phyloP scores from a whole-genome alignment of 2,329 filamentous ascomycete species.

The Apiospora marii region DNA sequence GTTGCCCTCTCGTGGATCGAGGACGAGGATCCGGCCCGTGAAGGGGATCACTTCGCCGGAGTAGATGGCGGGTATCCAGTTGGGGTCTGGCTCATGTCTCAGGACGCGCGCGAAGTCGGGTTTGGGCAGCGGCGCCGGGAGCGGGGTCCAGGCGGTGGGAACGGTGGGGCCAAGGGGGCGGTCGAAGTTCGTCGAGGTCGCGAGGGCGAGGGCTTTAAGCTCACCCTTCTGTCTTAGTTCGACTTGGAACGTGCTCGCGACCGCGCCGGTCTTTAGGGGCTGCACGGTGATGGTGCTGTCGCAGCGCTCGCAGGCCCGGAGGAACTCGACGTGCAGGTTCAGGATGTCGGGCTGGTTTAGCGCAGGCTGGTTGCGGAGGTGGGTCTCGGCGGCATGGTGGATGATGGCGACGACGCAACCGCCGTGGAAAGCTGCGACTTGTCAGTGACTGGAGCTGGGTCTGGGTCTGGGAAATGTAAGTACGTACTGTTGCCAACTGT shows the following conservation, averaged over 20 bases:
- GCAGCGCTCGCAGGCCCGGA: constrained; percentile 33
- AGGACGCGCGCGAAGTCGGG: constrained; percentile 36
- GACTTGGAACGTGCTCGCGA: constrained; percentile 35
- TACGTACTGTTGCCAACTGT: constrained; percentile 32
- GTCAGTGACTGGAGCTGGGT: not conserved
- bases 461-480: not conserved
- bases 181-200: constrained; percentile 37
- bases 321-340: constrained; percentile 39
- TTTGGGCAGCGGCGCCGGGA: constrained; percentile 33
- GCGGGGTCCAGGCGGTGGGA: constrained; percentile 29
- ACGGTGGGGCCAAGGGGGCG: constrained; percentile 33
- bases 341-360: constrained; percentile 38
- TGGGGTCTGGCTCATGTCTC: constrained; percentile 30
- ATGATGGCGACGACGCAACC: constrained; percentile 37
- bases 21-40: constrained; percentile 29
- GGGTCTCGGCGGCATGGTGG: constrained; percentile 33
- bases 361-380: constrained; percentile 31
- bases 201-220: constrained; percentile 34
- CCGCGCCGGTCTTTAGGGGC: constrained; percentile 33
- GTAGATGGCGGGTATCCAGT: constrained; percentile 35
- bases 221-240: constrained; percentile 33
- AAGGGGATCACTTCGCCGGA: constrained; percentile 21
- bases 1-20: constrained; percentile 37
- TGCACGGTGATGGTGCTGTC: constrained; percentile 35
- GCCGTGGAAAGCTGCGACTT: constrained; percentile 34